A percentile compares a stretch with the other conserved stretches of the same genome.
Evolutionary conservation across 257 asterid genomes (phyloP).

Genomic region (Plantago elongata): DNA sequence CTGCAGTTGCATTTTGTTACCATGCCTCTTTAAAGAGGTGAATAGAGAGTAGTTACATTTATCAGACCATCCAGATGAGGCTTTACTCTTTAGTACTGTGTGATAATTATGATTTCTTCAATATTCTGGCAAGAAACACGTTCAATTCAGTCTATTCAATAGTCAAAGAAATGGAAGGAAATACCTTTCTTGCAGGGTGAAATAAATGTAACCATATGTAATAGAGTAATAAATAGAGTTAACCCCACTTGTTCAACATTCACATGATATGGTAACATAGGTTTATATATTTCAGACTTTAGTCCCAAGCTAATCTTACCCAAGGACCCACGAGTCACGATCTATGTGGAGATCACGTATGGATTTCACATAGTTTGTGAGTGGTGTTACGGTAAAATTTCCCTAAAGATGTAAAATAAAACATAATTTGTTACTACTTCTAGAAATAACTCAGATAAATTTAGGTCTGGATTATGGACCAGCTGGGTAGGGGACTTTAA

Average conservation of each 20-base stretch:
- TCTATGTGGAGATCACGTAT: no score
- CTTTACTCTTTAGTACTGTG: neutral
- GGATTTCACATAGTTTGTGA: no score
- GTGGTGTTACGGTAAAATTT: no score
- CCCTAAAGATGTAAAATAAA: no score
- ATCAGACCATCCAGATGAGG: neutral
- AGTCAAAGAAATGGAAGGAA: constrained; percentile 10
- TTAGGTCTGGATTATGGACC: no score
- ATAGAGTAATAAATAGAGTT: constrained; percentile 17
- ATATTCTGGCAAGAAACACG: constrained; percentile 17
- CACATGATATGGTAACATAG: constrained; percentile 16
- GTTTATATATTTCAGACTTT: neutral
- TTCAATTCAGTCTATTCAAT: neutral
- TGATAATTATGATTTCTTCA: constrained; percentile 6
- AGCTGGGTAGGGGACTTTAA: no score
- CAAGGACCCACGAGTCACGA: no score
- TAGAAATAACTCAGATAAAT: no score
- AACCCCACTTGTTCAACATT: constrained; percentile 18
- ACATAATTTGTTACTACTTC: no score
- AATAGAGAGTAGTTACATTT: no score
- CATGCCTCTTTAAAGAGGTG: no score
- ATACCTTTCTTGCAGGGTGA: constrained; percentile 34
- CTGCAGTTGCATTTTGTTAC: no score
- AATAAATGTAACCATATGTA: constrained; percentile 31
- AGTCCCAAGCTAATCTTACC: neutral